phyloP scores from a whole-genome alignment of 495 filamentous ascomycete species.

The Lophiotrema nucula region DNA sequence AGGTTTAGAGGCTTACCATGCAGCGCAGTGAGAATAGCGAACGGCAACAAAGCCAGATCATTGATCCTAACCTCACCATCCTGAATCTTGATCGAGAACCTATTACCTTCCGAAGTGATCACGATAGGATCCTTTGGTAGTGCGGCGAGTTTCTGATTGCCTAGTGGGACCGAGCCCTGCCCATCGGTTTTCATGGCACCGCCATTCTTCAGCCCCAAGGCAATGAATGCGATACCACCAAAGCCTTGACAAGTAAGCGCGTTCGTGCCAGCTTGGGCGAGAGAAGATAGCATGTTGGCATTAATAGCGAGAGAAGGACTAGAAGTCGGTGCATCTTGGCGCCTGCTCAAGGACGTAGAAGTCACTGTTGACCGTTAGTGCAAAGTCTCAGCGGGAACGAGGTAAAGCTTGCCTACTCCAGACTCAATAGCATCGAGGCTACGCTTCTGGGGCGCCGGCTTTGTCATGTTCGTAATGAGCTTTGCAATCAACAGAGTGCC shows the following conservation, averaged over 20 bases:
- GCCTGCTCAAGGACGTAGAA: background rate
- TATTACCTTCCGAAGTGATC: conserved; percentile 14
- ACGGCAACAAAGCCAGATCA: background rate
- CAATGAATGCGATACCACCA: conserved; percentile 7
- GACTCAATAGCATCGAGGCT: background rate
- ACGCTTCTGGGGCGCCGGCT: background rate
- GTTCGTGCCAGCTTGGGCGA: conserved; percentile 8
- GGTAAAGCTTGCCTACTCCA: conserved; percentile 5
- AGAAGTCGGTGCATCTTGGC: background rate
- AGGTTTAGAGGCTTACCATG: conserved; percentile 2
- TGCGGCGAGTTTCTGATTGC: conserved; percentile 4
- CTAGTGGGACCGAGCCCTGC: background rate
- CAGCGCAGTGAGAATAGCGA: background rate
- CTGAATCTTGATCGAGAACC: conserved; percentile 6
- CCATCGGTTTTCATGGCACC: background rate
- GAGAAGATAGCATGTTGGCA: background rate
- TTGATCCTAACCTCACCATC: conserved; percentile 5
- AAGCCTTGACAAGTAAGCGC: conserved; percentile 16
- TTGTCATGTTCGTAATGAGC: conserved; percentile 2
- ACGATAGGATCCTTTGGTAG: conserved; percentile 11
- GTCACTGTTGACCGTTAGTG: conserved; percentile 1
- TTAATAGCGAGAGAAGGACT: background rate
- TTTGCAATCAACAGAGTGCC: conserved; percentile 11
- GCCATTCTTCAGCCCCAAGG: conserved; percentile 1
- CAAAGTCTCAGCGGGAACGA: background rate